Percentiles rank a stretch among this genome's conserved stretches.
Evolutionary conservation across 129 eudicot species (phyloP).

Genomic region (Chrysanthemum lavandulifolium): DNA sequence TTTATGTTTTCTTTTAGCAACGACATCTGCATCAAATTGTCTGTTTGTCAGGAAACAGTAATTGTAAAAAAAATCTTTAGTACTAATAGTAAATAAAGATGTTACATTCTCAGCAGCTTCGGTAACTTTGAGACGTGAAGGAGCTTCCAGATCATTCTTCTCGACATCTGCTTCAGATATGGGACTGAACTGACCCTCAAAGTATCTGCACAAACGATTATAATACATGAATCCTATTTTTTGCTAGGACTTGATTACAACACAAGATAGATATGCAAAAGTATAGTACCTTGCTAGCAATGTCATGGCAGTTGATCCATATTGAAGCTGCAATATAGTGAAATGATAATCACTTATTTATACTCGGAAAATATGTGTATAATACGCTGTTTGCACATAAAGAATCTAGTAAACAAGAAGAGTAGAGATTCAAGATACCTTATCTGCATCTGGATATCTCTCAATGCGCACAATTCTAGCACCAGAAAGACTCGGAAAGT

Average conservation of each 20-base stretch:
- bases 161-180: conserved; percentile 25
- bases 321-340: conserved; percentile 50
- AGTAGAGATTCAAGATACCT: conserved; percentile 41
- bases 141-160: too few species aligned
- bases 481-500: conserved; percentile 87
- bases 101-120: conserved; percentile 20
- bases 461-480: conserved; percentile 95
- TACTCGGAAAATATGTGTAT: not conserved
- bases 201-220: too few species aligned
- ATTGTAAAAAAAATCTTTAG: too few species aligned
- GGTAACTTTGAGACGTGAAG: conserved; percentile 36
- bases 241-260: not conserved
- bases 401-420: not conserved
- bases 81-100: too few species aligned
- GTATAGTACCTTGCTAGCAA: conserved; percentile 65
- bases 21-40: too few species aligned
- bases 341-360: conserved; percentile 4
- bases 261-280: not conserved
- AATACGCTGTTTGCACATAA: not conserved
- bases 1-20: conserved; percentile 50
- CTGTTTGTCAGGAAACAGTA: too few species aligned
- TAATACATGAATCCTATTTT: too few species aligned
- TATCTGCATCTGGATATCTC: conserved; percentile 86
- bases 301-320: conserved; percentile 56
- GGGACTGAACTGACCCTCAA: not conserved